Percentiles rank a stretch among this genome's conserved stretches.
Evolutionary conservation across 2,329 filamentous ascomycete species (phyloP).

Genomic region (Exophiala viscosa): DNA sequence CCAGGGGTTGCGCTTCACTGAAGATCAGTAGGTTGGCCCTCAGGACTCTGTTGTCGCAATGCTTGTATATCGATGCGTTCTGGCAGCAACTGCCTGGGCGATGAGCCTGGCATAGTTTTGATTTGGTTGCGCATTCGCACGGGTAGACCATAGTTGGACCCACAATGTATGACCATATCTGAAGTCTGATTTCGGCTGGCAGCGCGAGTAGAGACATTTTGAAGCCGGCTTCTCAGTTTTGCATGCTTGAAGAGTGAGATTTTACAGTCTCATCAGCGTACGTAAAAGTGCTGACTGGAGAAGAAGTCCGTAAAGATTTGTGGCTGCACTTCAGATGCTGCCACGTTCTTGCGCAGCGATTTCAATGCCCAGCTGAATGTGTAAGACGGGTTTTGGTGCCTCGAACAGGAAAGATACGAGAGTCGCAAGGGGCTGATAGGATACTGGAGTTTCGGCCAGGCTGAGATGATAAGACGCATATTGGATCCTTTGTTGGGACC

Average conservation of each 20-base stretch:
- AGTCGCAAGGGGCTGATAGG: conserved; percentile 2
- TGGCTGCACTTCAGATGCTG: too few species aligned
- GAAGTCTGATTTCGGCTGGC: conserved; percentile 14
- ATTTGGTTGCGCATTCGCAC: conserved; percentile 10
- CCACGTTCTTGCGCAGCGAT: too few species aligned
- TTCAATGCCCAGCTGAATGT: background rate
- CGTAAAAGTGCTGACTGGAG: background rate
- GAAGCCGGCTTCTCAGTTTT: background rate
- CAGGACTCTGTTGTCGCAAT: conserved; percentile 20
- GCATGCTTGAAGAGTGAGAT: background rate
- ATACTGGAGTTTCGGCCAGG: background rate
- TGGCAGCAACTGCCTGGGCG: conserved; percentile 11
- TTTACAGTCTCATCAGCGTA: background rate
- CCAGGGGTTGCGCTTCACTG: conserved; percentile 12
- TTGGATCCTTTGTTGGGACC: too few species aligned
- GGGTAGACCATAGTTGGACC: conserved; percentile 16
- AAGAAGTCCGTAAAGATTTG: background rate
- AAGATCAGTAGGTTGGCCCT: conserved; percentile 16
- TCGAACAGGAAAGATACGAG: conserved; percentile 5
- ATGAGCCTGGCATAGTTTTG: conserved; percentile 3
- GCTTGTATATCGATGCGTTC: conserved; percentile 10
- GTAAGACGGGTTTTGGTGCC: background rate
- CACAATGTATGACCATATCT: conserved; percentile 22
- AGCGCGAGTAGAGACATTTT: conserved; percentile 4
- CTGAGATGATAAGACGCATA: background rate